phyloP scores from a whole-genome alignment of 805 yeast species.

The Candida odintsovae region DNA sequence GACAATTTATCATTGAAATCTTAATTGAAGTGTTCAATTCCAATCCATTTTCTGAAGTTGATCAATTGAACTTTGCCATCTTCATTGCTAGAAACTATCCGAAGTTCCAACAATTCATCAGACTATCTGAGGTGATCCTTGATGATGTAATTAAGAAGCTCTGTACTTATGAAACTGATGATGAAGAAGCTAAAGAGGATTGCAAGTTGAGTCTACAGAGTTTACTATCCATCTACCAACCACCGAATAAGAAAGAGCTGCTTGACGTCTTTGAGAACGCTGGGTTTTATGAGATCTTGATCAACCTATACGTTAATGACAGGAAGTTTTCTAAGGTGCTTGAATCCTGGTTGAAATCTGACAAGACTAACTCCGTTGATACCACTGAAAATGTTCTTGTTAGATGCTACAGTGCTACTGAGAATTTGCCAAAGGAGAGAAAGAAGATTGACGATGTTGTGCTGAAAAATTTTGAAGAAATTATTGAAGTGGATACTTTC shows the following conservation, averaged over 20 bases:
- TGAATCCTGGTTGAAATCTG: conserved; percentile 42
- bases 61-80: conserved; percentile 42
- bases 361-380: conserved; percentile 21
- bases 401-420: conserved; percentile 21
- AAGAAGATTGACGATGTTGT: conserved; percentile 13
- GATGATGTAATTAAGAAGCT: conserved; percentile 43
- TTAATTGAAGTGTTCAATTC: conserved; percentile 52
- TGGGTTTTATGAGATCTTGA: conserved; percentile 52
- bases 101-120: conserved; percentile 77
- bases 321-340: conserved; percentile 47
- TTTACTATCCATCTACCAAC: conserved; percentile 60
- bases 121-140: conserved; percentile 57
- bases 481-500: conserved; percentile 25
- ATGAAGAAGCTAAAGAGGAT: conserved; percentile 36
- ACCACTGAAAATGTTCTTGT: conserved; percentile 23
- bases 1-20: conserved; percentile 77
- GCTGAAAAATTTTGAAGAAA: conserved; percentile 9
- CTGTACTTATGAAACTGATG: conserved; percentile 32
- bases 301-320: conserved; percentile 49
- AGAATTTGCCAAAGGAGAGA: conserved; percentile 17
- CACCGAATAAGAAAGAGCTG: conserved; percentile 44
- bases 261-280: conserved; percentile 47
- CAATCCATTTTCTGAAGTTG: conserved; percentile 25
- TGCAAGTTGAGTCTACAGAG: conserved; percentile 75
- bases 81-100: conserved; percentile 79